These are phyloP conservation scores for Cyclospora cayetanensis DNA, from an alignment of 169 alveolate genomes.

Conservation along the genomic window DNA sequence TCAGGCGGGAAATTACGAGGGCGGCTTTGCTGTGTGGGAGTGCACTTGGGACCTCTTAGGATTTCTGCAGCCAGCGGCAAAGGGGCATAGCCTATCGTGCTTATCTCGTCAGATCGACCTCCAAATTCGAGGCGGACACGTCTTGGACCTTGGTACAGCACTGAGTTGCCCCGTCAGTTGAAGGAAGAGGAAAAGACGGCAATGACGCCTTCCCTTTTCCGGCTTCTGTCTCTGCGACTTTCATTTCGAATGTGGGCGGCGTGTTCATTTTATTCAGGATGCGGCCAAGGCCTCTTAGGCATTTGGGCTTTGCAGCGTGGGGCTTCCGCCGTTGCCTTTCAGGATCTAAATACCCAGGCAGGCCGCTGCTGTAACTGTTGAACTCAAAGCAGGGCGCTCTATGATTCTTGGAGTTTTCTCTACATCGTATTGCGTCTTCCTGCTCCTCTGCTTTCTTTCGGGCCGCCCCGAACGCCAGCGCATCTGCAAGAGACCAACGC, in stretches of 20 bases:
- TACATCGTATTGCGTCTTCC: too few species aligned
- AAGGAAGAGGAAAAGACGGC: neutral
- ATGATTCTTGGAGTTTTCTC: too few species aligned
- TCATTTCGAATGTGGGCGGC: neutral
- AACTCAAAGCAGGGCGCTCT: too few species aligned
- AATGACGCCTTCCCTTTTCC: neutral
- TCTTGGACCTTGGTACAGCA: conserved; percentile 52
- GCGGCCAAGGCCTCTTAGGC: conserved; percentile 60
- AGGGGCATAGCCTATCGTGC: neutral
- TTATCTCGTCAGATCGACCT: too few species aligned
- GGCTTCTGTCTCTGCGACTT: neutral
- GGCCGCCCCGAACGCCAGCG: too few species aligned
- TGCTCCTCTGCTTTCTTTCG: too few species aligned
- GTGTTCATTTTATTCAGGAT: conserved; percentile 27
- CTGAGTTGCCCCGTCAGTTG: too few species aligned
- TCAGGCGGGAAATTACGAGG: conserved; percentile 54
- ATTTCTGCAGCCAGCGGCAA: neutral
- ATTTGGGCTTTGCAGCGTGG: conserved; percentile 50
- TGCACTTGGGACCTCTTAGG: conserved; percentile 63
- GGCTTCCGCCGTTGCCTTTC: conserved; percentile 47
- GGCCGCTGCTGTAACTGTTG: too few species aligned
- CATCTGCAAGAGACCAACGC: too few species aligned
- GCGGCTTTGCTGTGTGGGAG: conserved; percentile 68
- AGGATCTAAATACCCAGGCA: conserved; percentile 33
- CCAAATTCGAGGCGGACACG: conserved; percentile 4